Conservation (phyloP, 2,329 filamentous ascomycete genomes). For the Clarireedia paspali region DNA sequence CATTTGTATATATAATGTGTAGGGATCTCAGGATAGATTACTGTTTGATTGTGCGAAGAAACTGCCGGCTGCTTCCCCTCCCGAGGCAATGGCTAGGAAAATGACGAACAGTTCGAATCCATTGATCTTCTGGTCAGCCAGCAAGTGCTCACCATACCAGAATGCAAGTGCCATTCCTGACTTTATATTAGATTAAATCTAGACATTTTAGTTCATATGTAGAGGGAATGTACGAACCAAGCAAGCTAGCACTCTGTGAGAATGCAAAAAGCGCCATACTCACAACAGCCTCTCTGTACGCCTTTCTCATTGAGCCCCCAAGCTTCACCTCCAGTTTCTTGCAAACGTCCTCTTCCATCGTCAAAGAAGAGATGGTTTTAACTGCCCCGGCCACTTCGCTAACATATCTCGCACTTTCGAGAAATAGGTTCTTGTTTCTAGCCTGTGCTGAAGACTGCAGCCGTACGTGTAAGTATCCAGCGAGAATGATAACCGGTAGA, state of each 20-base stretch:
- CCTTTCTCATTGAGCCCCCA: not conserved
- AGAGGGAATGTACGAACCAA: not conserved
- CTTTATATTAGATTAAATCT: not conserved
- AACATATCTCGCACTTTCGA: not conserved
- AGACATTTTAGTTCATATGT: not conserved
- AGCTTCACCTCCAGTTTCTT: not conserved
- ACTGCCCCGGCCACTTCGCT: not conserved
- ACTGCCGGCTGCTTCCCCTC: too few relatives aligned
- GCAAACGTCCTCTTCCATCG: not conserved
- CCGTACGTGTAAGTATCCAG: not conserved
- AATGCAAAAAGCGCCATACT: not conserved
- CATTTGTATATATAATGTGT: too few relatives aligned
- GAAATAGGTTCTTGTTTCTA: not conserved
- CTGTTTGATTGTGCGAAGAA: too few relatives aligned
- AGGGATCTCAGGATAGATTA: too few relatives aligned
- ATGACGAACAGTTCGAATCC: constrained; percentile 41
- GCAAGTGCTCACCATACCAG: constrained; percentile 40
- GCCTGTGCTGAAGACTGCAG: not conserved
- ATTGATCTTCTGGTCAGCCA: constrained; percentile 32
- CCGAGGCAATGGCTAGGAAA: constrained; percentile 40
- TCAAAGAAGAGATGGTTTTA: not conserved
- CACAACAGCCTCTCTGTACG: not conserved
- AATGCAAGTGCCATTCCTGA: constrained; percentile 49
- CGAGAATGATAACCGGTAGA: constrained; percentile 36
- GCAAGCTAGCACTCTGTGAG: not conserved